A percentile compares a stretch with the other conserved stretches of the same genome.
Conservation (phyloP, 768 basidiomycete species). For the Lentinula lateritia region DNA sequence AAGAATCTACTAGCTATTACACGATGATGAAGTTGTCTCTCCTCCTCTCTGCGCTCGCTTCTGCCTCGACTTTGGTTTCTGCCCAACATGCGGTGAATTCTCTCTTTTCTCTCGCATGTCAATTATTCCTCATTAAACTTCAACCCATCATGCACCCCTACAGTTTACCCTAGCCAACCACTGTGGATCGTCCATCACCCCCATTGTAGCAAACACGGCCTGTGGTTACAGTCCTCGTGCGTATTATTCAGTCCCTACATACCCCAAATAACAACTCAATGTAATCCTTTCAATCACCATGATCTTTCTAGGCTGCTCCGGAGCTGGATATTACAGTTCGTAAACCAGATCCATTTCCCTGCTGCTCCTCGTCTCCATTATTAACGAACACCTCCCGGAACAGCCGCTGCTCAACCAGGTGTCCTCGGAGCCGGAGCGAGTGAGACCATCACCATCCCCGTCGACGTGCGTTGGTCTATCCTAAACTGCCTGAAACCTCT, state of each 20-base stretch:
- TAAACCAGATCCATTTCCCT: not conserved
- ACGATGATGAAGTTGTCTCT: not conserved
- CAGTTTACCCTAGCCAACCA: slow-evolving; percentile 28
- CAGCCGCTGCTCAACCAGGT: slow-evolving; percentile 25
- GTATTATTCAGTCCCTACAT: slow-evolving; percentile 13
- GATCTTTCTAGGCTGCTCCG: slow-evolving; percentile 14
- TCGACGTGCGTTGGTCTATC: not conserved
- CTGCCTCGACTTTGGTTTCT: not conserved
- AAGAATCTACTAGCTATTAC: not conserved
- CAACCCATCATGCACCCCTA: too few relatives aligned
- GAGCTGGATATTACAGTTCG: slow-evolving; percentile 4
- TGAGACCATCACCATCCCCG: slow-evolving; percentile 21
- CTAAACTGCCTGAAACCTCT: not conserved
- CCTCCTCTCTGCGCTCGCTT: not conserved
- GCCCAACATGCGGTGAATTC: not conserved
- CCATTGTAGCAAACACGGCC: slow-evolving; percentile 30
- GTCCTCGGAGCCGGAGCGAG: slow-evolving; percentile 20
- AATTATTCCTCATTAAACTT: not conserved
- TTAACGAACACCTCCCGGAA: slow-evolving; percentile 17
- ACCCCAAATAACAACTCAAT: slow-evolving; percentile 16
- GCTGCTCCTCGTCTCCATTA: slow-evolving; percentile 21
- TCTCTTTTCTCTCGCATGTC: not conserved
- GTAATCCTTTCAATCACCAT: slow-evolving; percentile 23
- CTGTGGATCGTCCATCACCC: slow-evolving; percentile 23
- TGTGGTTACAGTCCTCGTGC: slow-evolving; percentile 35